Evolutionary conservation across 345 rosid genomes (phyloP), one percentile per base, ranked within the genome.

Genomic region (Rhodomyrtus tomentosa): DNA sequence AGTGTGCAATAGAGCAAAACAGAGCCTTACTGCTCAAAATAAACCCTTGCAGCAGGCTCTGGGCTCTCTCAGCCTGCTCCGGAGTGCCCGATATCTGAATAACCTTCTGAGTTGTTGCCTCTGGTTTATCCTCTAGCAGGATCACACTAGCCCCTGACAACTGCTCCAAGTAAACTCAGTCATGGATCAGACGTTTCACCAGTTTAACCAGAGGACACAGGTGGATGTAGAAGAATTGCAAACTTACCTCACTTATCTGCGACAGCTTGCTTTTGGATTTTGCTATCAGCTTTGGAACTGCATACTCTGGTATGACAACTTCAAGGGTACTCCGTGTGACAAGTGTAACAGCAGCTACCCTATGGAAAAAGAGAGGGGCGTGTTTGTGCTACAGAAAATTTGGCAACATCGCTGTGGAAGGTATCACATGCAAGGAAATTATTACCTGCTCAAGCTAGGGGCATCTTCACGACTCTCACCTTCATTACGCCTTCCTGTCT

Each of bases 21-120:
- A 48, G 81, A 87, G 80, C 87, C 95, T 94, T 90, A 98, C 99
- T 94, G 91, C 99, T 98, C 91, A 98, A 91, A 81, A 98, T 94
- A 85, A 96, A 96, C 89, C 99, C 99, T 88, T 98, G 99, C 88
- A 98, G 98, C 89, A 98, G 89, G 89, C 98, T 96, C 89, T 98
- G 99, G 45, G 99, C 99, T 91, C 95, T 92, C 90, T 95, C 99
- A 21, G 92, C 96, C 89, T 98, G 99, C 86, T 98, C 99, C 0
- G 98, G 98, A 68, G 99, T 96, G 82, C 99, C 99, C 22, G 98
- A 95, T 86, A 98, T 93, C 89, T 91, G 91, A 85, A 98, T 96
- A 45, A 92, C 90, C 88, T 93, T 98, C 82, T 93, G 95, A 10
- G 91, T 87, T 84, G 88, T 87, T 84, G 88, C 93, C 4, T 93